Conservation (phyloP, 2,329 filamentous ascomycete species). For the Colletotrichum spinosum region DNA sequence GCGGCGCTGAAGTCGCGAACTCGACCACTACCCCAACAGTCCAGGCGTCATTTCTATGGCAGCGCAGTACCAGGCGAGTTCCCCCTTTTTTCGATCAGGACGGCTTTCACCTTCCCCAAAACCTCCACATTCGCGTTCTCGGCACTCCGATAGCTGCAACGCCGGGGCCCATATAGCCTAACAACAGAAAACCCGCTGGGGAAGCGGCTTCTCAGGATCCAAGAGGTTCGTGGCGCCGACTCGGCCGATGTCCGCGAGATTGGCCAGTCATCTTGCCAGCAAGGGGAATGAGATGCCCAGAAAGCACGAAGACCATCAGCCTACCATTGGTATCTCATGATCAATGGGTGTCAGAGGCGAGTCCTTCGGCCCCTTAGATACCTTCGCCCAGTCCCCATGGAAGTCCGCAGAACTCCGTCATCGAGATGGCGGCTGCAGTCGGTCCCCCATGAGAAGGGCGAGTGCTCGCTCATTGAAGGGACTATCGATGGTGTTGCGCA, state of each 20-base stretch:
- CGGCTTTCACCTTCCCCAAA: slow-evolving; percentile 41
- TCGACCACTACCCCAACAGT: slow-evolving; percentile 25
- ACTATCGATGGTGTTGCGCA: too few species aligned
- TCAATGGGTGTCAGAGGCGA: slow-evolving; percentile 42
- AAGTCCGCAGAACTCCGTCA: slow-evolving; percentile 18
- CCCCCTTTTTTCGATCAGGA: slow-evolving; percentile 38
- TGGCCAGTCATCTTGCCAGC: slow-evolving; percentile 39
- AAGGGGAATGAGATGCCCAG: too few species aligned
- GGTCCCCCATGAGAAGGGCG: too few species aligned
- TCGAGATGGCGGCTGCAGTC: too few species aligned
- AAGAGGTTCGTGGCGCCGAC: slow-evolving; percentile 42
- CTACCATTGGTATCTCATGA: slow-evolving; percentile 47
- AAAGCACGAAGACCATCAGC: not conserved
- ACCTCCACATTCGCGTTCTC: slow-evolving; percentile 43
- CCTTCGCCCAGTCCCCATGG: slow-evolving; percentile 34
- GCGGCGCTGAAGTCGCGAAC: slow-evolving; percentile 33
- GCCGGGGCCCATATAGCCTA: slow-evolving; percentile 44
- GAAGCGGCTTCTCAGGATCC: slow-evolving; percentile 15
- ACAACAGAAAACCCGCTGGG: slow-evolving; percentile 37
- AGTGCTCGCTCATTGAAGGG: too few species aligned
- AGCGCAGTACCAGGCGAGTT: slow-evolving; percentile 40
- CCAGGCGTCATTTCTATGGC: slow-evolving; percentile 40
- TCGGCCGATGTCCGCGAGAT: slow-evolving; percentile 44
- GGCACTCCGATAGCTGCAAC: slow-evolving; percentile 45
- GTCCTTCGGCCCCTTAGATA: slow-evolving; percentile 37